Base-by-base conservation (phyloP, 2,329 filamentous ascomycete species). In the Orbilia oligospora region DNA sequence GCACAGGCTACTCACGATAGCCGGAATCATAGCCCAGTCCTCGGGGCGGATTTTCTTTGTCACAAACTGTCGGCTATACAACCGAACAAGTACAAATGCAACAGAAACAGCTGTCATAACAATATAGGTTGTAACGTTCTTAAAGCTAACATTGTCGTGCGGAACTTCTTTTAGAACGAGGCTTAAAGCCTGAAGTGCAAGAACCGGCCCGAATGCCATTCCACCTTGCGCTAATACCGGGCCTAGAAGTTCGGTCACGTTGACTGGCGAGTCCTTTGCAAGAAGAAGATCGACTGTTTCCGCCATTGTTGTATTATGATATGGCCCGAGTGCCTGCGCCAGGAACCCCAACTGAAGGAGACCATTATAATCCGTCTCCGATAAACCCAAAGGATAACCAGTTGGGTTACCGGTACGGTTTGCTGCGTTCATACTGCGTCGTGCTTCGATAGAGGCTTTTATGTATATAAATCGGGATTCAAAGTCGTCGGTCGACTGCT, bases 11-110 rank as follows among this genome's bases (percentile, higher is more conserved):
- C 76, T 69, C 49, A 79, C 76, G 14, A 73, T 48, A 2, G 76
- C 76, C 18, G 76, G 69, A 73, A 79, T 73, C 68, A 79, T 79
- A 24, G 76, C 76, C 76, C 76, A 79, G 22, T 79, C 76, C 33
- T 79, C 76, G n/a, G 68, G 63, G 14, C 76, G 53, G 41, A 79
- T 79, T 56, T 79, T 79, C 36, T 73, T 73, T 10, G 76, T 79
- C 18, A 79, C 76, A 55, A 79, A 79, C 9, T 70, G 55, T 58
- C 76, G 68, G 36, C 68, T 73, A 46, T 79, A 79, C 10, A 79
- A 41, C 10, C 76, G 53, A 9, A 73, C 69, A 18, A 79, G 51
- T 2, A 79, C 67, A 46, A 77, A 77, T 22, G 73, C 73, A 9
- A 71, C 73, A 16, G 73, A 77, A 14, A 77, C 67, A 36, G 73